These are phyloP conservation scores for Ascochyta viciae-villosae DNA, from an alignment of 2,329 filamentous ascomycete species.

Conservation along the genomic window DNA sequence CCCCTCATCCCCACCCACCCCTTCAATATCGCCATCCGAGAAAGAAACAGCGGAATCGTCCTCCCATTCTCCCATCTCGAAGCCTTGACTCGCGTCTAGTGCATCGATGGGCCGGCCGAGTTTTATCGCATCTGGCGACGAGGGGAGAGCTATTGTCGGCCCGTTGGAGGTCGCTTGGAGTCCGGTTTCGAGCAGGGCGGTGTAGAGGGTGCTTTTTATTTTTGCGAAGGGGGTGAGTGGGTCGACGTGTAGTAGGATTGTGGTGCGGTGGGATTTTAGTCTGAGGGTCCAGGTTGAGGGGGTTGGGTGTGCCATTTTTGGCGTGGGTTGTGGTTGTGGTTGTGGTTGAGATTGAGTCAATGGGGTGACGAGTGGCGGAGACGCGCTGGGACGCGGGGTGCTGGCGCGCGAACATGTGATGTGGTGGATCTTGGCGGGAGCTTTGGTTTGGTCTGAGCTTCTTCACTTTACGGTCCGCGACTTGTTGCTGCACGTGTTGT, in stretches of 20 bases:
- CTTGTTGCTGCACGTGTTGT: neutral
- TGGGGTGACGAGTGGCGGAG: neutral
- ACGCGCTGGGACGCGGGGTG: constrained; percentile 17
- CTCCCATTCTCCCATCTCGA: constrained; percentile 47
- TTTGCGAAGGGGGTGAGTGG: constrained; percentile 50
- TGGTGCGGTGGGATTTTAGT: constrained; percentile 56
- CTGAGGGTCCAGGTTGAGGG: constrained; percentile 52
- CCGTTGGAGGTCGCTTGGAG: constrained; percentile 41
- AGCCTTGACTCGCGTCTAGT: constrained; percentile 51
- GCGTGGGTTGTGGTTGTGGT: neutral
- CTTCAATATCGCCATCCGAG: constrained; percentile 10
- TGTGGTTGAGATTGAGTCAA: neutral
- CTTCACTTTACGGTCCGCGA: neutral
- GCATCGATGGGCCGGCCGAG: constrained; percentile 52
- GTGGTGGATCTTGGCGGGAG: constrained; percentile 31
- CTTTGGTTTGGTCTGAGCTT: constrained; percentile 13
- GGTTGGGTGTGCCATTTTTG: constrained; percentile 31
- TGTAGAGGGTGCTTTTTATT: constrained; percentile 52
- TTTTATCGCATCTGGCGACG: constrained; percentile 48
- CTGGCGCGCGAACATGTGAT: constrained; percentile 14
- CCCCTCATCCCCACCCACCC: constrained; percentile 45
- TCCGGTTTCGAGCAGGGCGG: constrained; percentile 50
- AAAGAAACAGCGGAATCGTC: constrained; percentile 12
- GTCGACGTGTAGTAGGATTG: constrained; percentile 56
- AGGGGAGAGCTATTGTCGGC: constrained; percentile 48